Evolutionary conservation across 176 grass and related monocot genomes (phyloP).

Genomic region (Pontederia paniculata): DNA sequence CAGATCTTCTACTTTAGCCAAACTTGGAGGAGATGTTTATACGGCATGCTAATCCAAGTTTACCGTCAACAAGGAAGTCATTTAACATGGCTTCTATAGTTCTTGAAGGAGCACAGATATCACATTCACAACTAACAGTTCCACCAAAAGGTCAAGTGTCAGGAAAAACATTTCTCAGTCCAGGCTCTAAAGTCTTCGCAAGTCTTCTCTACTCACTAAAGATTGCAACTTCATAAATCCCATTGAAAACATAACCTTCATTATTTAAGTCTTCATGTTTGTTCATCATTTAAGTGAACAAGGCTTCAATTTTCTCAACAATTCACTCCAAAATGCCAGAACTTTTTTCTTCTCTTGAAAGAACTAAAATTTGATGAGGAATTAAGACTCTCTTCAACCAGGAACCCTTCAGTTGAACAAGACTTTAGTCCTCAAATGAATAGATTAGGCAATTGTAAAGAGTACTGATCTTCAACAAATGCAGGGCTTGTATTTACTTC

Average conservation of each 20-base stretch:
- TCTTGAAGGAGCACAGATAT: conserved; percentile 38
- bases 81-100: conserved; percentile 27
- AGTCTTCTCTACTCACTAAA: conserved; percentile 52
- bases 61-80: conserved; percentile 36
- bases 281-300: conserved; percentile 42
- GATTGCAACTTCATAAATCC: too few species aligned
- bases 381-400: conserved; percentile 60
- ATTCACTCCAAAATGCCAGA: conserved; percentile 20
- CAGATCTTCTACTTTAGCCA: conserved; percentile 8
- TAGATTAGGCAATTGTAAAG: conserved; percentile 46
- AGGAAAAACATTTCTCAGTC: conserved; percentile 48
- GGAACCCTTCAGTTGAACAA: conserved; percentile 55
- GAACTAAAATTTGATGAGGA: conserved; percentile 61
- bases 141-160: conserved; percentile 38
- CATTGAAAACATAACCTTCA: too few species aligned
- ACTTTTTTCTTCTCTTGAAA: conserved; percentile 46
- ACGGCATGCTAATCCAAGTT: conserved; percentile 15
- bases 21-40: conserved; percentile 13
- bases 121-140: conserved; percentile 42
- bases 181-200: conserved; percentile 41
- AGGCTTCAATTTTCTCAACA: conserved; percentile 66
- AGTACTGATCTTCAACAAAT: conserved; percentile 37
- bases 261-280: too few species aligned
- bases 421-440: conserved; percentile 66
- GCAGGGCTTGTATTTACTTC: conserved; percentile 58